These are phyloP conservation scores for Termitomyces sp. DNA, from an alignment of 768 basidiomycete species.

Conservation along the genomic window DNA sequence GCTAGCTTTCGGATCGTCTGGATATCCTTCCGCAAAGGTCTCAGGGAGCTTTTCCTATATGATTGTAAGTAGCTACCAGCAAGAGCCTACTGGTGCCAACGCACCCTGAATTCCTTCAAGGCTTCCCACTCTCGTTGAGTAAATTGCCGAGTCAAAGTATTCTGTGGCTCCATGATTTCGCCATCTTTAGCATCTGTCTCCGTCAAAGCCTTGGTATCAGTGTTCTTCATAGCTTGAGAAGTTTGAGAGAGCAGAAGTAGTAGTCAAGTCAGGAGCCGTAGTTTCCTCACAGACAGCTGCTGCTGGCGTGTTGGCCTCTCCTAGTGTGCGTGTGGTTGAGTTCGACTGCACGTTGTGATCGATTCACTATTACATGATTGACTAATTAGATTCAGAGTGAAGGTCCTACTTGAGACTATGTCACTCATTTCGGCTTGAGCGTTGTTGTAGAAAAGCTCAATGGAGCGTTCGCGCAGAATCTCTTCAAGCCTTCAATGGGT, in stretches of 20 bases:
- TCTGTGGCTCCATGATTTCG: slow-evolving; percentile 53
- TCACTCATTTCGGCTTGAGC: background rate
- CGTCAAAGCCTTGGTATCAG: background rate
- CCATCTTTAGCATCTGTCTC: slow-evolving; percentile 17
- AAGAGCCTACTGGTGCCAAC: slow-evolving; percentile 11
- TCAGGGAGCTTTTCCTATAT: slow-evolving; percentile 40
- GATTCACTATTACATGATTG: background rate
- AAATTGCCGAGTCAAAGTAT: slow-evolving; percentile 62
- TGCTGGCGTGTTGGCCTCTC: slow-evolving; percentile 1
- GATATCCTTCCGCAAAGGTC: slow-evolving; percentile 54
- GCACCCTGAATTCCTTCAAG: slow-evolving; percentile 62
- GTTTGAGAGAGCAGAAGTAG: background rate
- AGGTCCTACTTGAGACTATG: background rate
- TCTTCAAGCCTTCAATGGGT: background rate
- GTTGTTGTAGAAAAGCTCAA: background rate
- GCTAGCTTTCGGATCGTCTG: slow-evolving; percentile 48
- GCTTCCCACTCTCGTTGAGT: slow-evolving; percentile 69
- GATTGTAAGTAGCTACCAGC: background rate
- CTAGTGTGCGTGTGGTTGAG: background rate
- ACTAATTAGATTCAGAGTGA: background rate
- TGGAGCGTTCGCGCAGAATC: background rate
- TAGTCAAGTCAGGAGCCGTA: slow-evolving; percentile 5
- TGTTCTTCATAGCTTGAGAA: background rate
- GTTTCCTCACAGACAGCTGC: slow-evolving; percentile 6
- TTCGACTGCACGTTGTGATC: slow-evolving; percentile 2